phyloP scores from a whole-genome alignment of 352 stramenopile species.

The Globisporangium middletonii region DNA sequence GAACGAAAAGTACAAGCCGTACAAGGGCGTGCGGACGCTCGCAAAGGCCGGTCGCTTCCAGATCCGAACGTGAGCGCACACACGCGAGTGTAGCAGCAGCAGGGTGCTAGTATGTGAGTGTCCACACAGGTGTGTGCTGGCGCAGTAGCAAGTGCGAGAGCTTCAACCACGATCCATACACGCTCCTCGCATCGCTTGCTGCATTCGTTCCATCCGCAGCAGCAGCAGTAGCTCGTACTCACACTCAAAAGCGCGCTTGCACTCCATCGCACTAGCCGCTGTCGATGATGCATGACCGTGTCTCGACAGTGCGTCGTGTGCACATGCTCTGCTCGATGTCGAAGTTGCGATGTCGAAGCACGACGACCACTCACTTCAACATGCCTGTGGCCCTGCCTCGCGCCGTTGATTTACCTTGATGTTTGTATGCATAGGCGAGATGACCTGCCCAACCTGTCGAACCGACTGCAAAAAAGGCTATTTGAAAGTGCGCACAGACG shows the following conservation, averaged over 20 bases:
- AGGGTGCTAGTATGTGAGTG: background rate
- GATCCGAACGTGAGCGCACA: slow-evolving; percentile 77
- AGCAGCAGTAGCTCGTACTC: background rate
- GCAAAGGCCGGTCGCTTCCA: slow-evolving; percentile 95
- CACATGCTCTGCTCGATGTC: background rate
- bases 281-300: background rate
- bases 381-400: background rate
- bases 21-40: slow-evolving; percentile 97
- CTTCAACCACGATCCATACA: too few relatives aligned
- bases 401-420: background rate
- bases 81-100: background rate
- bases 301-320: background rate
- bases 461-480: background rate
- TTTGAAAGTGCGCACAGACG: background rate
- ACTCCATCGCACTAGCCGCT: too few relatives aligned
- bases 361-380: background rate
- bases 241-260: background rate
- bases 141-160: too few relatives aligned
- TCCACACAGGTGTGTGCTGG: background rate
- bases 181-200: too few relatives aligned
- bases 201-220: too few relatives aligned
- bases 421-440: background rate
- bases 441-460: background rate
- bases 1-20: slow-evolving; percentile 97
- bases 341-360: background rate